Evolutionary conservation across 2,329 filamentous ascomycete species (phyloP).

Genomic region (Zymoseptoria passerinii): DNA sequence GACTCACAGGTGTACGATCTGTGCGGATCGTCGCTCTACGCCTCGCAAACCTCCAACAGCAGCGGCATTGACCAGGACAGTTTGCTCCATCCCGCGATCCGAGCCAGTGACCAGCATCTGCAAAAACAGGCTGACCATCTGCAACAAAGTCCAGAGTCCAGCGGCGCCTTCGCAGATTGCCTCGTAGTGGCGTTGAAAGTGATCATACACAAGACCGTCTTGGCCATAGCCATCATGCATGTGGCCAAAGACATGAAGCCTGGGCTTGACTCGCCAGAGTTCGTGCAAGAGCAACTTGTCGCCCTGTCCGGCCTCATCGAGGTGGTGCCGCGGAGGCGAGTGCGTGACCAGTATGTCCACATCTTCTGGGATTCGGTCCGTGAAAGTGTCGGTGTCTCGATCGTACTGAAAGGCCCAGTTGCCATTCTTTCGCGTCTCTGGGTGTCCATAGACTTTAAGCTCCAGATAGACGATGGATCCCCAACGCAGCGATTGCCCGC

Average conservation of each 20-base stretch:
- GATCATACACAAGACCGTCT: constrained; percentile 59
- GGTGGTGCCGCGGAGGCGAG: constrained; percentile 30
- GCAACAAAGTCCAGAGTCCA: constrained; percentile 29
- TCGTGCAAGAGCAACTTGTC: constrained; percentile 14
- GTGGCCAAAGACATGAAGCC: constrained; percentile 35
- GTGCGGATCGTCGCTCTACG: background rate
- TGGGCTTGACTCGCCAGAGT: constrained; percentile 27
- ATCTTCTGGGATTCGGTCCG: constrained; percentile 11
- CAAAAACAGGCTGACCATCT: background rate
- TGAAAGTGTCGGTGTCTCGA: constrained; percentile 19
- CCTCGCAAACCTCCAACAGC: constrained; percentile 5
- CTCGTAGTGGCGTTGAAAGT: constrained; percentile 62
- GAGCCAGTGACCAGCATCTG: background rate
- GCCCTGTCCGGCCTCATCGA: constrained; percentile 30
- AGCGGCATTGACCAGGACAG: constrained; percentile 8
- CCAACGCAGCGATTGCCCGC: constrained; percentile 26
- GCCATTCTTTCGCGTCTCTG: constrained; percentile 58
- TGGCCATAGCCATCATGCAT: constrained; percentile 31
- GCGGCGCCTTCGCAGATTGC: constrained; percentile 41
- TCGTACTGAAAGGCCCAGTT: constrained; percentile 39
- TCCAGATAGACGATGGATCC: constrained; percentile 31
- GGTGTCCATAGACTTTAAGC: constrained; percentile 67
- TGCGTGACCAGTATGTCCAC: constrained; percentile 37
- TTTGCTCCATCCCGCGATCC: background rate
- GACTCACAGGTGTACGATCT: constrained; percentile 1